Conservation (phyloP, 805 yeast genomes). For the Starmerella potacharoeniae region DNA sequence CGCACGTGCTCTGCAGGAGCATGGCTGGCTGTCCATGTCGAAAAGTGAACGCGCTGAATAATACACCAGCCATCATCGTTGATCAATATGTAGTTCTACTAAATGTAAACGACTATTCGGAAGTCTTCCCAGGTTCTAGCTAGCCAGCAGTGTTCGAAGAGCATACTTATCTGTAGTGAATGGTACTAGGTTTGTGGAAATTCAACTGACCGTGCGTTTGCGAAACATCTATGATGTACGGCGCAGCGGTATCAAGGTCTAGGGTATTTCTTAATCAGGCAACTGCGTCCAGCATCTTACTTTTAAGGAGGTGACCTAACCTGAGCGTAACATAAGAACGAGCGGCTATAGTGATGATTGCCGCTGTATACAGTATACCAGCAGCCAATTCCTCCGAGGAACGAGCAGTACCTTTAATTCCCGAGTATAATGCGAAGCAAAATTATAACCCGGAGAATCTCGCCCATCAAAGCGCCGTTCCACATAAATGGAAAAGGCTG, state of each 20-base stretch:
- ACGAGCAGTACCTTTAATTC: no score
- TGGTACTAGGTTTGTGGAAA: no score
- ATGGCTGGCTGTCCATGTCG: constrained; percentile 1
- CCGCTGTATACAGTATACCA: no score
- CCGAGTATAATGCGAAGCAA: no score
- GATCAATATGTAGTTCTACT: not conserved
- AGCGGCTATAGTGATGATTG: not conserved
- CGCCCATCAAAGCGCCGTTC: not conserved
- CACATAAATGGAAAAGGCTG: not conserved
- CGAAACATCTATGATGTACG: no score
- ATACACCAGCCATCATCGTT: not conserved
- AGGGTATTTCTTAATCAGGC: not conserved
- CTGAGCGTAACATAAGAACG: not conserved
- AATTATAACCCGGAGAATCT: no score
- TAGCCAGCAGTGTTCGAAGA: no score
- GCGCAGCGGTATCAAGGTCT: not conserved
- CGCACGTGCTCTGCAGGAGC: not conserved
- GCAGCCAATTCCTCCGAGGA: no score
- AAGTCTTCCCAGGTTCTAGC: no score
- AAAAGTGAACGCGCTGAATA: not conserved
- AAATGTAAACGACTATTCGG: no score
- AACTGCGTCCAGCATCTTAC: not conserved
- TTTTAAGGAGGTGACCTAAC: not conserved
- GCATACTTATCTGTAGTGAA: no score
- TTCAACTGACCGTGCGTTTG: no score